Conservation (phyloP, 495 filamentous ascomycete species). For the Achaetomiella virescens region DNA sequence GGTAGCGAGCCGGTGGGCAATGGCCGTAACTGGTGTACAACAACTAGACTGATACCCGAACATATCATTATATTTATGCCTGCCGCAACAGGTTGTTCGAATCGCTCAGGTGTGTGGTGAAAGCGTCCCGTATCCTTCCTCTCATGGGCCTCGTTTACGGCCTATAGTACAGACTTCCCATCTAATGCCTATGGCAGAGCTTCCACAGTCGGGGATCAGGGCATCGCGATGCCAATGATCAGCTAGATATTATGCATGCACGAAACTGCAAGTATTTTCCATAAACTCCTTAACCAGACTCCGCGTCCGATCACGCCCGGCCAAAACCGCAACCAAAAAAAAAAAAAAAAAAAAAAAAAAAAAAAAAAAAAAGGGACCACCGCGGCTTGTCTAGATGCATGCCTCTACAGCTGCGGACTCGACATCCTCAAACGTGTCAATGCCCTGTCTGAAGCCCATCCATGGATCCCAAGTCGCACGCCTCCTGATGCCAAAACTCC, state of each 20-base stretch:
- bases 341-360: too few relatives aligned
- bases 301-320: neutral
- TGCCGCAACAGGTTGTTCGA: neutral
- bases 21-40: neutral
- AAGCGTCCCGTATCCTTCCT: too few relatives aligned
- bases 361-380: constrained; percentile 1
- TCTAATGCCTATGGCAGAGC: neutral
- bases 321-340: constrained; percentile 4
- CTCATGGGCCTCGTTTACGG: too few relatives aligned
- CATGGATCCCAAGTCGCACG: neutral
- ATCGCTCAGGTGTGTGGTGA: too few relatives aligned
- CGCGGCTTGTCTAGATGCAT: neutral
- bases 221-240: neutral
- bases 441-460: neutral
- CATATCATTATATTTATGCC: neutral
- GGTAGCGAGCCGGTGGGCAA: constrained; percentile 1
- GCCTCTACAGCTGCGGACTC: constrained; percentile 1
- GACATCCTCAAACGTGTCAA: neutral
- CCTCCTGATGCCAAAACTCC: neutral
- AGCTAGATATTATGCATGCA: constrained; percentile 8
- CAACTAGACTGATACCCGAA: neutral
- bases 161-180: neutral
- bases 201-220: neutral
- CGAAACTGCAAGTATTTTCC: neutral
- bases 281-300: constrained; percentile 6